Base-by-base conservation (phyloP, 306 rosid species). In the Medicago arabica region DNA sequence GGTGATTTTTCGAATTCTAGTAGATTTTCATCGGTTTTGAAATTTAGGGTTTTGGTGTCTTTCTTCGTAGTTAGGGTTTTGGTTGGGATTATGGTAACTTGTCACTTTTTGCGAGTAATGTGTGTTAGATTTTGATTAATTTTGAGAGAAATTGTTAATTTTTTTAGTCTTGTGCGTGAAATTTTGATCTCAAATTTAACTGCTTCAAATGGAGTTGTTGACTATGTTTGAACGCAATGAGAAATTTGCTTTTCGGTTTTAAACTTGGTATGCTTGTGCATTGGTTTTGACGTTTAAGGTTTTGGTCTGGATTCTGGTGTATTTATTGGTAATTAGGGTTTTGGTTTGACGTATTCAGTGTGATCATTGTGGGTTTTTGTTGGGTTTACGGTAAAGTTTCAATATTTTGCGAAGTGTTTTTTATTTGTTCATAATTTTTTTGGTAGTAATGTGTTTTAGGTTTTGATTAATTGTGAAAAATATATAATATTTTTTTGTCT, bases 1-100 rank as follows among this genome's bases (percentile, higher is more conserved):
- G 97, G 98, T 92, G 21, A 59, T 57, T 75, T 31, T 57, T 31
- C n/a, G 9, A 7, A 36, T 44, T 31, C 0, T 5, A 8, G 19
- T 57, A 11, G 50, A 9, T 7, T 13, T 65, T 39, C 5, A 0
- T 58, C 2, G 16, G 28, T 67, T 36, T 43, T 71, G n/a, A 18
- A 28, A 11, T 41, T 70, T 85, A 81, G 88, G 88, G 62, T 71
- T 75, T 46, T 54, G 13, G 34, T 74, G 31, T 28, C 31, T 25
- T 25, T 25, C 28, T 65, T 76, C 40, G 44, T 55, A 34, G 18
- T 73, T 82, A 78, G 80, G 86, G 80, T 73, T 82, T 71, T 71
- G 8, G 31, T 25, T 9, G 68, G 40, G 43, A 69, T 49, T 39
- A 68, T 59, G 67, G 9, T 9, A 5, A n/a, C 25, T 7, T 60